Base-by-base conservation (phyloP, 2,329 filamentous ascomycete species). In the Cladosporium sp. region DNA sequence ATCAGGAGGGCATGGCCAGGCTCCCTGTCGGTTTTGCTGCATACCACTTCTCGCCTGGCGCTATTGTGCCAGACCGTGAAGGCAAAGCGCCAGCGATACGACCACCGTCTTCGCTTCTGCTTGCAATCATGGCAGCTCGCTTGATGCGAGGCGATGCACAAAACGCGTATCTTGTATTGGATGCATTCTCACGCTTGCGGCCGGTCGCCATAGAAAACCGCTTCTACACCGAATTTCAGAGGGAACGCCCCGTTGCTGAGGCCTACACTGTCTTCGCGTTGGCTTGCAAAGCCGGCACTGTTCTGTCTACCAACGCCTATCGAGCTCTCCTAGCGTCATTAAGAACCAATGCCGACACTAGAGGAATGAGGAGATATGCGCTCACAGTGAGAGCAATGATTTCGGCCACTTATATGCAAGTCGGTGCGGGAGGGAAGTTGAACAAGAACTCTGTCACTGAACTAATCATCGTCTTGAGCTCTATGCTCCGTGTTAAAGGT, bases 111-210 rank as follows among this genome's bases (percentile, higher is more conserved):
- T 72, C 74, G 26, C 74, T 85, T 12, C 73, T 85, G 2, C 80
- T 82, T 68, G 81, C 81, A 6, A 84, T 85, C 54, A 72, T 81
- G 52, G 80, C 77, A 1, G 83, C 83, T 4, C 79, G 83, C 51
- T 67, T 84, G 3, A 70, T 81, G 4, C 71, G 76, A 36, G 78
- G 81, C 21, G 80, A 85, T 61, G 81, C 82, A 75, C 78, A 74
- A 44, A 78, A 77, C 11, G 81, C 83, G 1, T 86, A 86, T 67
- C 75, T 85, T 21, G 80, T 78, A 4, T 74, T 86, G 3, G 84
- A 86, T 70, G 81, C 81, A 11, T 76, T 77, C 2, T 72, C 85
- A 6, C 78, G 83, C 30, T 74, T 85, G 6, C 80, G 78, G 66
- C 83, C 83, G 1, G 55, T n/a, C 6, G 47, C n/a, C 15, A 15